Conservation (phyloP, 2,329 filamentous ascomycete species). For the Colletotrichum sp. region DNA sequence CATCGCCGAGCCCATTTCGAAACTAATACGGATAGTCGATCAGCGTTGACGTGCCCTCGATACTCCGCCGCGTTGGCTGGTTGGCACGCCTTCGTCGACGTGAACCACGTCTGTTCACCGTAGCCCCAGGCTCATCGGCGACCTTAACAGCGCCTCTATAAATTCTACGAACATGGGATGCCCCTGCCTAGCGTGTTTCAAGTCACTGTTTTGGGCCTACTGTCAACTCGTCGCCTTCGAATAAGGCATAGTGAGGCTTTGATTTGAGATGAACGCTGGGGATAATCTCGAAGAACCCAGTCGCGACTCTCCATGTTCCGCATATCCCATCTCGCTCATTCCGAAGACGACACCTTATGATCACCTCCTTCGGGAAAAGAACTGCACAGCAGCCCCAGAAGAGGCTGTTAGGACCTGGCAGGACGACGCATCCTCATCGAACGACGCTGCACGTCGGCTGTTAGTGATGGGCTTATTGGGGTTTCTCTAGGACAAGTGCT, state of each 20-base stretch:
- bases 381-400: conserved; percentile 2
- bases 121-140: conserved; percentile 14
- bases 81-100: conserved; percentile 4
- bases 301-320: conserved; percentile 19
- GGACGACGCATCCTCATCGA: conserved; percentile 15
- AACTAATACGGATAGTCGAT: background rate
- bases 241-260: conserved; percentile 20
- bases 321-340: conserved; percentile 23
- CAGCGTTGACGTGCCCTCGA: conserved; percentile 8
- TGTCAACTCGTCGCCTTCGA: background rate
- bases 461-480: background rate
- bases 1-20: conserved; percentile 11
- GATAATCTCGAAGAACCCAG: conserved; percentile 21
- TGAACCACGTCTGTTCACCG: conserved; percentile 8
- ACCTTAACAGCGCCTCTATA: conserved; percentile 19
- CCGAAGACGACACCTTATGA: conserved; percentile 19
- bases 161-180: background rate
- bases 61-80: conserved; percentile 18
- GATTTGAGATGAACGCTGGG: conserved; percentile 25
- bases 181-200: conserved; percentile 25
- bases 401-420: background rate
- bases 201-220: conserved; percentile 17
- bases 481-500: background rate
- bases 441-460: background rate
- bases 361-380: conserved; percentile 18